These are phyloP conservation scores for Aspergillus eucalypticola DNA, from an alignment of 2,329 filamentous ascomycete species.

Conservation along the genomic window DNA sequence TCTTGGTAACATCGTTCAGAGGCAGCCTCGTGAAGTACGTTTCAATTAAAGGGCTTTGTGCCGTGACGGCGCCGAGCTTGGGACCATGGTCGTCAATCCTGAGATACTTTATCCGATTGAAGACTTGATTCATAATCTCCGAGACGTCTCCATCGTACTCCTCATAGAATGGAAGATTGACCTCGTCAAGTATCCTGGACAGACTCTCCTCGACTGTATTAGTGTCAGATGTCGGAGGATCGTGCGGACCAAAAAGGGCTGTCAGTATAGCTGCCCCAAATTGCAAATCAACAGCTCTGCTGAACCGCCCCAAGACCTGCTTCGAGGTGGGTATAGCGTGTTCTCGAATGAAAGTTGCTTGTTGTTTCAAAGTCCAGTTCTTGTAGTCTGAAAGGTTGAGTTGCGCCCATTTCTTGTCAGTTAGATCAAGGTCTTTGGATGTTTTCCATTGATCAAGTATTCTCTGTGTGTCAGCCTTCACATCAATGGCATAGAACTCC, in stretches of 20 bases:
- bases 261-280: conserved; percentile 69
- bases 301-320: conserved; percentile 76
- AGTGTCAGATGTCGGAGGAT: conserved; percentile 48
- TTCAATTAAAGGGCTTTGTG: conserved; percentile 81
- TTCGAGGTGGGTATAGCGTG: conserved; percentile 71
- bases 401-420: conserved; percentile 17
- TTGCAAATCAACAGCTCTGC: conserved; percentile 68
- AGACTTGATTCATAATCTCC: conserved; percentile 85
- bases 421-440: conserved; percentile 31
- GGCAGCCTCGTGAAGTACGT: conserved; percentile 92
- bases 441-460: conserved; percentile 71
- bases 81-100: conserved; percentile 91
- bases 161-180: conserved; percentile 85
- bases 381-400: conserved; percentile 52
- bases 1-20: conserved; percentile 71
- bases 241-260: conserved; percentile 67
- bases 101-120: conserved; percentile 92
- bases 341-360: conserved; percentile 62
- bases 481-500: conserved; percentile 89
- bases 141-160: conserved; percentile 85
- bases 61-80: conserved; percentile 75
- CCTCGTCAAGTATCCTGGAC: conserved; percentile 69
- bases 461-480: conserved; percentile 69
- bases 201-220: conserved; percentile 55
- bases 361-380: conserved; percentile 57